Evolutionary conservation across 805 yeast genomes (phyloP).

Genomic region (Kazachstania kunashirensis): DNA sequence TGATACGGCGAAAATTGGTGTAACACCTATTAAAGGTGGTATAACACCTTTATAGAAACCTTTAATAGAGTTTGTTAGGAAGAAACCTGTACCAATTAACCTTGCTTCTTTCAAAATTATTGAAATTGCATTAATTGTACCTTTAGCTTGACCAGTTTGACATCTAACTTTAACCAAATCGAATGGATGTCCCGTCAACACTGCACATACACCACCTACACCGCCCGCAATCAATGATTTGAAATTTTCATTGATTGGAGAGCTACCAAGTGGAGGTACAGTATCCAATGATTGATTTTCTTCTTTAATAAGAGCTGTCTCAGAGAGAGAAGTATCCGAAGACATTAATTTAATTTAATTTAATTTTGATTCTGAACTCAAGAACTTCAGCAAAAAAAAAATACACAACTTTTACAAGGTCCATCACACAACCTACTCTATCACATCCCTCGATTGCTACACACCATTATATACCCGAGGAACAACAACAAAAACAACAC

Average conservation of each 20-base stretch:
- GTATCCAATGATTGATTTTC: conserved; percentile 2
- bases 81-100: conserved; percentile 7
- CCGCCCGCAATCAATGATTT: conserved; percentile 91
- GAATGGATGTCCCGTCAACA: conserved; percentile 91
- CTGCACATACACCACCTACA: conserved; percentile 94
- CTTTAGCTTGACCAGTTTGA: conserved; percentile 59
- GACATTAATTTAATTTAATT: conserved; percentile 5
- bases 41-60: conserved; percentile 91
- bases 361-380: not conserved
- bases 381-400: too few relatives aligned
- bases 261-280: conserved; percentile 1
- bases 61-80: conserved; percentile 16
- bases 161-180: conserved; percentile 86
- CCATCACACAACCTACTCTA: too few relatives aligned
- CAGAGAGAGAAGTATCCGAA: conserved; percentile 7
- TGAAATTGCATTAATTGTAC: conserved; percentile 58
- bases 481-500: too few relatives aligned
- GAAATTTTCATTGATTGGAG: conserved; percentile 46
- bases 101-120: conserved; percentile 46
- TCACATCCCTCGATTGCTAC: too few relatives aligned
- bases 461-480: too few relatives aligned
- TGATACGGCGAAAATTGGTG: conserved; percentile 96
- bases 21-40: conserved; percentile 92
- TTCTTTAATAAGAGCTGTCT: conserved; percentile 6
- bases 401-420: too few relatives aligned